Conservation (phyloP, 2,329 filamentous ascomycete genomes). For the Colletotrichum euphorbiae region DNA sequence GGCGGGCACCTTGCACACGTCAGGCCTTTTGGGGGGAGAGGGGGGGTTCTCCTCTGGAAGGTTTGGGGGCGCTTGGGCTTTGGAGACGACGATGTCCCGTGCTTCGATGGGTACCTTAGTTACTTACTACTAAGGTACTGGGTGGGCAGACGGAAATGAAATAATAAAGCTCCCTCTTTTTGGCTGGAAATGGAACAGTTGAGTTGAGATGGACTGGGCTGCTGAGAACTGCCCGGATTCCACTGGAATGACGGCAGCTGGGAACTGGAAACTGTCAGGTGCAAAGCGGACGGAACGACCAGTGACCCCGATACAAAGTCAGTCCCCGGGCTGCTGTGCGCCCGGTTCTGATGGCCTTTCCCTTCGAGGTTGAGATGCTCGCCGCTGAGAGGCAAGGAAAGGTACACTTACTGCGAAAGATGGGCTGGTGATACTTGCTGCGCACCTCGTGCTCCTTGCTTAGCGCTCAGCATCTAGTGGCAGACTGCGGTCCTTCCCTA, state of each 20-base stretch:
- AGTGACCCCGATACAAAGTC: conserved; percentile 30
- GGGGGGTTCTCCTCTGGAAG: too few species aligned
- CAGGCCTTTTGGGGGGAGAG: conserved; percentile 15
- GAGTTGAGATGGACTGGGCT: neutral
- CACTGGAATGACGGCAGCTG: neutral
- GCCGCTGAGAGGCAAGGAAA: neutral
- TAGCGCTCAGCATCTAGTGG: neutral
- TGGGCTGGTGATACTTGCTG: neutral
- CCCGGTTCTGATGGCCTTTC: conserved; percentile 1
- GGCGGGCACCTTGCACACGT: conserved; percentile 34
- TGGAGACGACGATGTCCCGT: too few species aligned
- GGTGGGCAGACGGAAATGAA: neutral
- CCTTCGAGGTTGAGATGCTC: too few species aligned
- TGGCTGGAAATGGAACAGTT: neutral
- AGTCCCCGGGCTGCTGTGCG: conserved; percentile 1
- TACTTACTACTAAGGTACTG: too few species aligned
- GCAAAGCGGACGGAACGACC: conserved; percentile 14
- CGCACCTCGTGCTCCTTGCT: neutral
- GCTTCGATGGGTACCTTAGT: neutral
- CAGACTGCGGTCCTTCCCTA: neutral
- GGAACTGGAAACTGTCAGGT: conserved; percentile 19
- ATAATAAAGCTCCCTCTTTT: neutral
- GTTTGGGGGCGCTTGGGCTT: too few species aligned
- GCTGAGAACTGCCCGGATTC: neutral
- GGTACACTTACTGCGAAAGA: neutral